Evolutionary conservation across 495 filamentous ascomycete species (phyloP).

Genomic region (Hypoxylon intermedium): DNA sequence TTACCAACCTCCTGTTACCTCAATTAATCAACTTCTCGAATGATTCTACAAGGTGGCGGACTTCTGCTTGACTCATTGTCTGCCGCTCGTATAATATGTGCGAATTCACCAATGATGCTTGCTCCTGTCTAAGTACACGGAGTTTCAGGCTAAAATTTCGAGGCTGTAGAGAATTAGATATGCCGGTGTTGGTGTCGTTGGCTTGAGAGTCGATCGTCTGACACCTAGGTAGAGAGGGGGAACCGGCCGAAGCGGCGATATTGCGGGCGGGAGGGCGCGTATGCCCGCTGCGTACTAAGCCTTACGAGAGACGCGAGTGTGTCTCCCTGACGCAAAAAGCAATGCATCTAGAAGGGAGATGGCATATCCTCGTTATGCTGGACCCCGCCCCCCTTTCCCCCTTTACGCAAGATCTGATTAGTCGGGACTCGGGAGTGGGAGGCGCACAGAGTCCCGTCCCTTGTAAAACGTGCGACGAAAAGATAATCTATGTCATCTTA

Average conservation of each 20-base stretch:
- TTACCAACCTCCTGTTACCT: background rate
- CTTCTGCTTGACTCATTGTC: background rate
- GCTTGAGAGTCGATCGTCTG: background rate
- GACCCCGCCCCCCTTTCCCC: background rate
- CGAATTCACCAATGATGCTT: slow-evolving; percentile 11
- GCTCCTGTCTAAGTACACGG: background rate
- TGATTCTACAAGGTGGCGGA: slow-evolving; percentile 1
- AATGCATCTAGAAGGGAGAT: slow-evolving; percentile 22
- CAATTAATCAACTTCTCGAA: background rate
- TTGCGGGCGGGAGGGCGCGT: slow-evolving; percentile 20
- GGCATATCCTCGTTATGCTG: slow-evolving; percentile 7
- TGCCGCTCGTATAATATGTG: slow-evolving; percentile 14
- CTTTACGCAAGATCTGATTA: slow-evolving; percentile 3
- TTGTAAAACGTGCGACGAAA: background rate
- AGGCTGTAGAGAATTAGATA: background rate
- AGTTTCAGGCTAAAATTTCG: slow-evolving; percentile 9
- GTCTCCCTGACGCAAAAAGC: slow-evolving; percentile 1
- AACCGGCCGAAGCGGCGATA: slow-evolving; percentile 4
- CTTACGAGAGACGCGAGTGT: slow-evolving; percentile 28
- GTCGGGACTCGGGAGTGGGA: background rate
- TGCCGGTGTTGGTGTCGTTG: no score
- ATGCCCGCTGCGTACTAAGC: slow-evolving; percentile 39
- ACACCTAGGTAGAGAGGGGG: slow-evolving; percentile 1
- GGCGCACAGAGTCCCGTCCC: background rate
- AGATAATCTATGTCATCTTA: slow-evolving; percentile 27